Base-by-base conservation (phyloP, 2,329 filamentous ascomycete species). In the Fusarium clavum region DNA sequence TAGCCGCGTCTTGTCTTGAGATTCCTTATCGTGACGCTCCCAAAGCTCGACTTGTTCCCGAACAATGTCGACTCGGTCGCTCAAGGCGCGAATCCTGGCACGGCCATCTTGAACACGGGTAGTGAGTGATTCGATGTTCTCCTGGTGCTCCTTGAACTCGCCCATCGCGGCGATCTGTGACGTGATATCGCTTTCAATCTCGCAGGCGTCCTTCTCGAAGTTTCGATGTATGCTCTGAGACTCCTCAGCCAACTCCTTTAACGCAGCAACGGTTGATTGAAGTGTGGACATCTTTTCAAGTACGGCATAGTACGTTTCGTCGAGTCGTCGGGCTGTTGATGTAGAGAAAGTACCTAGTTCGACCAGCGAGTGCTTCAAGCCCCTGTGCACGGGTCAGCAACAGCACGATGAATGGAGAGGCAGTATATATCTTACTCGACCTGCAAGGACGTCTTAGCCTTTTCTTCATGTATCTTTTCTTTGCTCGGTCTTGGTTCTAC, bases 221-320 rank as follows among this genome's bases (percentile, higher is more conserved):
- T 82, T 83, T 18, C 81, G 80, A 64, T 87, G 86, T 11, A 91
- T 83, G 54, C 87, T 83, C 57, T 84, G 85, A 8, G 90, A 90
- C 73, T 87, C 83, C 30, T 82, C 82, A 1, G 90, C 88, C n/a
- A 95, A 84, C 71, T 91, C 88, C 74, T 89, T 90, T 29, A 95
- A 82, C 4, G 86, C 86, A 8, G 83, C 78, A 41, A 94, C 86
- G 1, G 89, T 93, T 70, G 83, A 86, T 57, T 91, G 90, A 40
- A 94, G 82, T 2, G 84, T 79, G 52, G 85, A 86, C 51, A 92
- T 84, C 75, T 91, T 92, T 76, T 93, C 90, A 30, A 94, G 83
- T 12, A 94, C 86, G 1, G 88, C 87, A 69, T 92, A 92, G 80
- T 94, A 94, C 5, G 90, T 90, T 62, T 91, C 88, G 77, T 94